These are phyloP conservation scores for Heliamphora pulchella DNA, from an alignment of 179 eudicot genomes.

Conservation along the genomic window DNA sequence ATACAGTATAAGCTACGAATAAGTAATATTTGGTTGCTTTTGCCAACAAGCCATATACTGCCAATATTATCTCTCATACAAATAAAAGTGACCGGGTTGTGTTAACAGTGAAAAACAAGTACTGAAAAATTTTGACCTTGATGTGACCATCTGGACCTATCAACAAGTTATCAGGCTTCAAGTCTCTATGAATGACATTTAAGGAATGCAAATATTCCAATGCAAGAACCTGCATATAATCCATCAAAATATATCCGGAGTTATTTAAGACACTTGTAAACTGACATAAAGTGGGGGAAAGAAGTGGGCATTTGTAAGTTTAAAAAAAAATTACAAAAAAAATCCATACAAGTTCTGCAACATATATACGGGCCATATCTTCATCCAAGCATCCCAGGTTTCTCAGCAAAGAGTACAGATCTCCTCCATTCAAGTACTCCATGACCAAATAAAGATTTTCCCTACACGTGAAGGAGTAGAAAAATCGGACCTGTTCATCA, in stretches of 20 bases:
- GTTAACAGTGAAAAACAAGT: neutral
- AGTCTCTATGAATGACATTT: slow-evolving; percentile 82
- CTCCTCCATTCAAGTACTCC: slow-evolving; percentile 98
- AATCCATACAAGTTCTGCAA: slow-evolving; percentile 91
- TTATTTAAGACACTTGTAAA: slow-evolving; percentile 6
- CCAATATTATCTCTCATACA: neutral
- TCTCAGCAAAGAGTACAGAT: slow-evolving; percentile 80
- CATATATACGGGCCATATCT: slow-evolving; percentile 92
- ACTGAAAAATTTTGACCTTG: slow-evolving; percentile 57
- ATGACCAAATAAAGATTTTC: slow-evolving; percentile 96
- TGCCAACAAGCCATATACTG: slow-evolving; percentile 5
- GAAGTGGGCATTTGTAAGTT: slow-evolving; percentile 4
- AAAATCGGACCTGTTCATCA: slow-evolving; percentile 86
- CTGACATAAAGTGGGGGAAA: neutral
- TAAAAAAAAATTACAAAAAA: neutral
- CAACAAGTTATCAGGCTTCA: slow-evolving; percentile 96
- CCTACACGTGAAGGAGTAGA: slow-evolving; percentile 97
- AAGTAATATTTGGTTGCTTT: neutral
- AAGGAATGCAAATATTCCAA: slow-evolving; percentile 89
- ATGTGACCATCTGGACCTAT: slow-evolving; percentile 96
- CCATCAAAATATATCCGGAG: neutral
- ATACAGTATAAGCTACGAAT: neutral
- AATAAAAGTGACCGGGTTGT: neutral
- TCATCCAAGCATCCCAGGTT: slow-evolving; percentile 97
- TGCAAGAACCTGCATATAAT: slow-evolving; percentile 77